A percentile compares a stretch with the other conserved stretches of the same genome.
Evolutionary conservation across 306 rosid genomes (phyloP).

Genomic region (Prunus padus): DNA sequence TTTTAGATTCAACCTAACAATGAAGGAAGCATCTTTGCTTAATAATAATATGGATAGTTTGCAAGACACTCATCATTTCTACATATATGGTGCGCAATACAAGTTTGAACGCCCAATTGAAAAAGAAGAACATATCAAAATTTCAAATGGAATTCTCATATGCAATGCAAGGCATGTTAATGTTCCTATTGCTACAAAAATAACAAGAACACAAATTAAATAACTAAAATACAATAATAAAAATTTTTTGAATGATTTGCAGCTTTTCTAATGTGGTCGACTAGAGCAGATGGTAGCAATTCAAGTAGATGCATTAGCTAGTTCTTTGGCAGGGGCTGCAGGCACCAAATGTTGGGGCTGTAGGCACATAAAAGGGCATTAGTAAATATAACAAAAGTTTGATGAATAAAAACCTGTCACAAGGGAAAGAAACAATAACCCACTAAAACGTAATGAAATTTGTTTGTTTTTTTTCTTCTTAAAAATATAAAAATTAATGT

Average conservation of each 20-base stretch:
- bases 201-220: background rate
- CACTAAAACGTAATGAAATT: background rate
- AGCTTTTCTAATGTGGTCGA: background rate
- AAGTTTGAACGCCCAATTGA: background rate
- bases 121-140: background rate
- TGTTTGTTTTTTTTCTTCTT: background rate
- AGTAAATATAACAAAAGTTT: background rate
- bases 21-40: background rate
- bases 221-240: background rate
- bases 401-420: background rate
- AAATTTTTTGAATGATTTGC: background rate
- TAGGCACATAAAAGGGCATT: slow-evolving; percentile 16
- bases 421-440: too few species aligned
- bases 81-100: background rate
- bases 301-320: slow-evolving; percentile 33
- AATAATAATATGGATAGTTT: background rate
- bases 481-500: background rate
- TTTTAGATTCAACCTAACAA: background rate
- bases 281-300: background rate
- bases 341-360: slow-evolving; percentile 59
- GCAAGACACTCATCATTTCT: background rate
- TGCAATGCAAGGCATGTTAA: slow-evolving; percentile 11
- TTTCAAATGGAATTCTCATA: slow-evolving; percentile 10
- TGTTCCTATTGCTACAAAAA: background rate
- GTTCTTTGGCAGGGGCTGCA: slow-evolving; percentile 40